Conservation (phyloP, 2,329 filamentous ascomycete species). For the Didymellaceae sp. region DNA sequence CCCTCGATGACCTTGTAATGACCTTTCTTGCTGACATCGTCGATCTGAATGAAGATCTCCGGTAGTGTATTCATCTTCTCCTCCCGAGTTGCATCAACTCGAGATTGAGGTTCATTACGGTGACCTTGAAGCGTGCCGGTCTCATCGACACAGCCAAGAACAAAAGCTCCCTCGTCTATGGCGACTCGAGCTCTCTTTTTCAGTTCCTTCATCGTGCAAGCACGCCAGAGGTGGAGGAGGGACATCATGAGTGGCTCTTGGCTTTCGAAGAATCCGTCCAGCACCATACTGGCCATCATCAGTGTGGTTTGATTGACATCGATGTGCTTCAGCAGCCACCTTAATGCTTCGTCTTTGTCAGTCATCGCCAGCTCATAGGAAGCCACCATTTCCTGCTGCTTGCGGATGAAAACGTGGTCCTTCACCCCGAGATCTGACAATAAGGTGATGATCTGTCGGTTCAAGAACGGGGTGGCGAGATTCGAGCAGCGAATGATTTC, state of each 20-base stretch:
- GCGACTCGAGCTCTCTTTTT: slow-evolving; percentile 91
- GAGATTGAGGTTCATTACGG: slow-evolving; percentile 56
- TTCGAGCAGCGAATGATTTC: slow-evolving; percentile 86
- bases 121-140: slow-evolving; percentile 77
- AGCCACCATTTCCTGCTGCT: slow-evolving; percentile 71
- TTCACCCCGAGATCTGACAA: slow-evolving; percentile 78
- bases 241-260: slow-evolving; percentile 84
- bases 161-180: slow-evolving; percentile 81
- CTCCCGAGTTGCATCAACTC: slow-evolving; percentile 55
- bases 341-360: slow-evolving; percentile 67
- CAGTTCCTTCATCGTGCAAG: slow-evolving; percentile 86
- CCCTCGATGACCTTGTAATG: slow-evolving; percentile 73
- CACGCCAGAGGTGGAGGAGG: slow-evolving; percentile 80
- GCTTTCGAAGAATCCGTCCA: slow-evolving; percentile 76
- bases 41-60: slow-evolving; percentile 88
- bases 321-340: slow-evolving; percentile 74
- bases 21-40: slow-evolving; percentile 60
- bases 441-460: slow-evolving; percentile 89
- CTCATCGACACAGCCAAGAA: slow-evolving; percentile 90
- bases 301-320: slow-evolving; percentile 86
- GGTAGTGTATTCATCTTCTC: slow-evolving; percentile 61
- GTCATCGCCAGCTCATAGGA: slow-evolving; percentile 74
- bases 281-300: slow-evolving; percentile 75
- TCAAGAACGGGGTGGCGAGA: slow-evolving; percentile 79
- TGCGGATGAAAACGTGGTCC: slow-evolving; percentile 68